These are phyloP conservation scores for Symbiotaphrina buchneri DNA, from an alignment of 495 filamentous ascomycete species.

Conservation along the genomic window DNA sequence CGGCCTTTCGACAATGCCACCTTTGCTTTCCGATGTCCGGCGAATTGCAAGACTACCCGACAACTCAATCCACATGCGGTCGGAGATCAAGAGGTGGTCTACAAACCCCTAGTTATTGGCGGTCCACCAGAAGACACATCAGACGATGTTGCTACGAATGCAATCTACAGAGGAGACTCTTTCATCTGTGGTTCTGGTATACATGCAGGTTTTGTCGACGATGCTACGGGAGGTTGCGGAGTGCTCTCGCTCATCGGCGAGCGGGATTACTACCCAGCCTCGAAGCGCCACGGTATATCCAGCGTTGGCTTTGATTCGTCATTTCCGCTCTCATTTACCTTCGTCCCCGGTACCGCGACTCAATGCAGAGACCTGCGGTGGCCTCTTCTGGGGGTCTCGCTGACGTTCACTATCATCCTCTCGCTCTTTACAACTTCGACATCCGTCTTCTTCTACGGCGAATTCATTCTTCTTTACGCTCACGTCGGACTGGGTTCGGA, in stretches of 20 bases:
- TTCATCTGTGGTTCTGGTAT: constrained; percentile 67
- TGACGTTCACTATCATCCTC: constrained; percentile 38
- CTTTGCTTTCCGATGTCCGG: constrained; percentile 60
- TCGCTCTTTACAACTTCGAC: constrained; percentile 49
- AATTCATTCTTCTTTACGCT: constrained; percentile 51
- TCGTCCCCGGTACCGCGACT: constrained; percentile 28
- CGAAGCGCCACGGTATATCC: constrained; percentile 36
- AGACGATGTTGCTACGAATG: constrained; percentile 10
- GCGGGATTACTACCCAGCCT: constrained; percentile 34
- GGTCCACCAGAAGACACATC: constrained; percentile 27
- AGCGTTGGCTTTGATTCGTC: constrained; percentile 50
- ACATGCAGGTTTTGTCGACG: constrained; percentile 48
- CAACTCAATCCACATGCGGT: constrained; percentile 53
- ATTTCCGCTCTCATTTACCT: constrained; percentile 57
- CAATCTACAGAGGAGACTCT: constrained; percentile 59
- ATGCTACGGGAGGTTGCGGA: constrained; percentile 54
- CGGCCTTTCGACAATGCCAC: constrained; percentile 52
- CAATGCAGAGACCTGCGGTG: constrained; percentile 41
- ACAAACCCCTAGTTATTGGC: constrained; percentile 48
- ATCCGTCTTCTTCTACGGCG: constrained; percentile 43
- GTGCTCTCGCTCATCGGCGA: constrained; percentile 45
- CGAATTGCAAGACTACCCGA: constrained; percentile 41
- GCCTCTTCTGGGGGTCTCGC: constrained; percentile 50
- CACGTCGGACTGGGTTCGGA: constrained; percentile 65
- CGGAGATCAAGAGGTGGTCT: constrained; percentile 47